Percentiles rank a stretch among this genome's conserved stretches.
phyloP scores from a whole-genome alignment of 2,329 filamentous ascomycete genomes.

The Epichloe typhina region DNA sequence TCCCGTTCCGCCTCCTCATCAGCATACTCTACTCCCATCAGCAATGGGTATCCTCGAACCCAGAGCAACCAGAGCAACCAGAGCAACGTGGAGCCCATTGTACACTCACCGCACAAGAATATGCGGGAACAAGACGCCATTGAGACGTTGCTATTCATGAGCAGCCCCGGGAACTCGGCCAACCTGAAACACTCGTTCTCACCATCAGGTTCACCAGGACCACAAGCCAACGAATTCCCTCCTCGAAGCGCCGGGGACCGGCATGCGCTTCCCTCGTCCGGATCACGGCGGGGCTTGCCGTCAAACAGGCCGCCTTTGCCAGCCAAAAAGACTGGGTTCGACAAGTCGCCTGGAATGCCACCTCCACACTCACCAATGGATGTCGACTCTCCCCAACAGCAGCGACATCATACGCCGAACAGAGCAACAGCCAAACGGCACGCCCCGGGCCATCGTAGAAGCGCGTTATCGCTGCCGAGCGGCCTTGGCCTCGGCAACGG shows the following conservation, averaged over 20 bases:
- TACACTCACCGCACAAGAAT: slow-evolving; percentile 7
- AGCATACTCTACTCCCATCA: slow-evolving; percentile 21
- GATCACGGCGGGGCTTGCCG: slow-evolving; percentile 39
- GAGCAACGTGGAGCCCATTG: slow-evolving; percentile 20
- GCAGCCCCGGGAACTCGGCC: slow-evolving; percentile 59
- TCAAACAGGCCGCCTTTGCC: slow-evolving; percentile 29
- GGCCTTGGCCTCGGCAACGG: slow-evolving; percentile 31
- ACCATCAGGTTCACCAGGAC: slow-evolving; percentile 24
- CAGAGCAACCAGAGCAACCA: too few species aligned
- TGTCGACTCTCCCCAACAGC: slow-evolving; percentile 23
- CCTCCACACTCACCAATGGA: slow-evolving; percentile 35
- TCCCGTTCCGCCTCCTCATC: slow-evolving; percentile 35
- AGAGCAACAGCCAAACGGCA: slow-evolving; percentile 30
- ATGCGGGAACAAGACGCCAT: slow-evolving; percentile 62
- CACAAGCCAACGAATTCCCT: slow-evolving; percentile 7
- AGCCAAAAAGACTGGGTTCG: slow-evolving; percentile 35
- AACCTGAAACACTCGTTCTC: slow-evolving; percentile 45
- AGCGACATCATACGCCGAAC: slow-evolving; percentile 11
- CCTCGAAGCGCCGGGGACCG: slow-evolving; percentile 11
- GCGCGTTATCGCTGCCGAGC: slow-evolving; percentile 33
- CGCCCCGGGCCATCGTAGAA: slow-evolving; percentile 29
- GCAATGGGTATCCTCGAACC: slow-evolving; percentile 13
- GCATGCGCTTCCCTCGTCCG: slow-evolving; percentile 33
- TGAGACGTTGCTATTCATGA: slow-evolving; percentile 70
- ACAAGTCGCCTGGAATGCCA: slow-evolving; percentile 28